Conservation (phyloP, 495 filamentous ascomycete species). For the Aspergillus hancockii region DNA sequence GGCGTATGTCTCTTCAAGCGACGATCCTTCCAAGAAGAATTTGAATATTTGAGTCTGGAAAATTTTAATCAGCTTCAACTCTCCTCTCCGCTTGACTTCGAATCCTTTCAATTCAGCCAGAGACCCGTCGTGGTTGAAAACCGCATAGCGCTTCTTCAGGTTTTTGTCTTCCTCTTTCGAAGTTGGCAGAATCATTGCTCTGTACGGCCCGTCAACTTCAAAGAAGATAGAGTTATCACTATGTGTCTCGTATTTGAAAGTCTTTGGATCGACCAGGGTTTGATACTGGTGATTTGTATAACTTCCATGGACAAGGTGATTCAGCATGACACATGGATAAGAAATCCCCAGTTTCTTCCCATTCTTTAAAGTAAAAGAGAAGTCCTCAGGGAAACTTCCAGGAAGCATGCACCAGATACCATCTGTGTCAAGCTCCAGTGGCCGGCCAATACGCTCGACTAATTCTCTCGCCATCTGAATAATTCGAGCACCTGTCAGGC, state of each 20-base stretch:
- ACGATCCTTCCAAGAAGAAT: slow-evolving; percentile 92
- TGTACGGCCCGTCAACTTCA: slow-evolving; percentile 97
- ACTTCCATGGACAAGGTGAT: slow-evolving; percentile 90
- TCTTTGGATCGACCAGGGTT: slow-evolving; percentile 73
- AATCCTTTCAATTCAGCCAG: slow-evolving; percentile 98
- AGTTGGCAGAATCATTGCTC: slow-evolving; percentile 94
- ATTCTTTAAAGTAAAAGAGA: slow-evolving; percentile 88
- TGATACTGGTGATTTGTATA: slow-evolving; percentile 99
- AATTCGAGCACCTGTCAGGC: slow-evolving; percentile 92
- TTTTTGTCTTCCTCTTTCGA: slow-evolving; percentile 99
- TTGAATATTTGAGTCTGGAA: slow-evolving; percentile 99
- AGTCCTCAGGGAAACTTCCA: slow-evolving; percentile 95
- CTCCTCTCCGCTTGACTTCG: slow-evolving; percentile 95
- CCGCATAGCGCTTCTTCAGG: slow-evolving; percentile 97
- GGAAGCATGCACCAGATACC: slow-evolving; percentile 99
- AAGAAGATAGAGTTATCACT: slow-evolving; percentile 99
- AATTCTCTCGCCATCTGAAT: slow-evolving; percentile 96
- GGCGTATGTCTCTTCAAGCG: slow-evolving; percentile 83
- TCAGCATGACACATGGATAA: slow-evolving; percentile 99
- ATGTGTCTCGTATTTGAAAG: slow-evolving; percentile 88
- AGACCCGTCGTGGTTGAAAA: slow-evolving; percentile 97
- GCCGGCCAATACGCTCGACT: slow-evolving; percentile 90
- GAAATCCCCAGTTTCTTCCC: slow-evolving; percentile 95
- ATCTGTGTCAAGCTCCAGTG: slow-evolving; percentile 97
- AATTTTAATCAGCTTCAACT: slow-evolving; percentile 99